Conservation (phyloP, 2,329 filamentous ascomycete species). For the Paecilomyces niveus region DNA sequence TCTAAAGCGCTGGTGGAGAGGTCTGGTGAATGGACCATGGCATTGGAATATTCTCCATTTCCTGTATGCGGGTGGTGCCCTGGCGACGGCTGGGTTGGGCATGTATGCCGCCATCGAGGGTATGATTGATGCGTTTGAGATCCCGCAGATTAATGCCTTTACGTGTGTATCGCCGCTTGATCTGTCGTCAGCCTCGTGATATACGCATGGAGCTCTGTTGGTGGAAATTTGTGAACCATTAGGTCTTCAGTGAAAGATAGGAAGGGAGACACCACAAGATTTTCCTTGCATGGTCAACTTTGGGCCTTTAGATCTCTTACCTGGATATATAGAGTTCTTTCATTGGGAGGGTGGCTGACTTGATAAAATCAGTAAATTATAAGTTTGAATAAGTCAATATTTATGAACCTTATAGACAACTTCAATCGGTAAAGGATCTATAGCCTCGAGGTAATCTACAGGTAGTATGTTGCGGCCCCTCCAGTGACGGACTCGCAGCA, state of each 20-base stretch:
- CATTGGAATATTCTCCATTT: conserved; percentile 15
- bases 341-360: no score
- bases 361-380: no score
- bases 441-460: no score
- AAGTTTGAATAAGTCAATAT: neutral
- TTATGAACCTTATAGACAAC: neutral
- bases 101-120: conserved; percentile 18
- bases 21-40: conserved; percentile 16
- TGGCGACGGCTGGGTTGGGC: conserved; percentile 16
- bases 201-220: neutral
- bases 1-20: conserved; percentile 11
- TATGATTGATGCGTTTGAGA: conserved; percentile 22
- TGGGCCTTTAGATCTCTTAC: no score
- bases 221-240: neutral
- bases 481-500: no score
- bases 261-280: neutral
- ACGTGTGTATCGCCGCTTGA: conserved; percentile 20
- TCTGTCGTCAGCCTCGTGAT: neutral
- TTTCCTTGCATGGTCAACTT: no score
- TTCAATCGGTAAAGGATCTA: no score
- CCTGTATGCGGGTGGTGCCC: conserved; percentile 13
- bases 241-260: neutral
- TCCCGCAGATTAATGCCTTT: conserved; percentile 19
- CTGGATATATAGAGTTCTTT: no score
- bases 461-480: no score